Evolutionary conservation across 148 eudicot genomes (phyloP), one percentile per base, ranked within the genome.

Genomic region (Amaranthus palmeri): DNA sequence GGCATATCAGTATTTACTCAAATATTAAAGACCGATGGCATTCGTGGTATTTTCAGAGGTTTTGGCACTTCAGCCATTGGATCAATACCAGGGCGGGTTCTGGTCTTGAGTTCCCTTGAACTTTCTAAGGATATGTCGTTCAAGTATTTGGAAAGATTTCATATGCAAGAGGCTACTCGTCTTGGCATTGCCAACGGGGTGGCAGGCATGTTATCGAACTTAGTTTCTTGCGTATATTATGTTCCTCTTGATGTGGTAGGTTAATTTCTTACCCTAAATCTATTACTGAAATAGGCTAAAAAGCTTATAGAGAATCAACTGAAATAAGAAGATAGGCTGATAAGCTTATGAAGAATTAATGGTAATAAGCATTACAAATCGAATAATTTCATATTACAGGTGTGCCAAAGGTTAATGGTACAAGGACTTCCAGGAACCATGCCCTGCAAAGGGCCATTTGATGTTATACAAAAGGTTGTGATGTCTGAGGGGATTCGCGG

Each of bases 161-260:
- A 83, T 72, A 82, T 91, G 83, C 79, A 86, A 10, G 89, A 88
- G 77, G 86, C 93, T 15, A 84, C 96, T 54, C 83, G 91, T 40
- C 78, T 85, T 68, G 96, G 87, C 54, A 47, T 91, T 69, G 89
- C 88, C 62, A 91, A 88, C 80, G 93, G 88, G 72, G 81, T 85
- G 61, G 93, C 89, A n/a, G 96, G 96, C 81, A 86, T 91, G 96
- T 70, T 86, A 50, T 86, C 91, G 46, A 88, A 88, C 73, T 74
- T 87, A 70, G 76, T 84, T 73, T 86, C 96, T 42, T 88, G 86
- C 66, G 80, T 71, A 36, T 86, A 86, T 78, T 91, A 76, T 81
- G 96, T 91, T 62, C 96, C 93, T 60, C 68, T 91, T 65, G 96
- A 91, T 77, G 96, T 91, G 96, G 92, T 89, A 79, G 54, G 89